A percentile compares a stretch with the other conserved stretches of the same genome.
Conservation (phyloP, 202 grass and related monocot species). For the Musa balbisiana region DNA sequence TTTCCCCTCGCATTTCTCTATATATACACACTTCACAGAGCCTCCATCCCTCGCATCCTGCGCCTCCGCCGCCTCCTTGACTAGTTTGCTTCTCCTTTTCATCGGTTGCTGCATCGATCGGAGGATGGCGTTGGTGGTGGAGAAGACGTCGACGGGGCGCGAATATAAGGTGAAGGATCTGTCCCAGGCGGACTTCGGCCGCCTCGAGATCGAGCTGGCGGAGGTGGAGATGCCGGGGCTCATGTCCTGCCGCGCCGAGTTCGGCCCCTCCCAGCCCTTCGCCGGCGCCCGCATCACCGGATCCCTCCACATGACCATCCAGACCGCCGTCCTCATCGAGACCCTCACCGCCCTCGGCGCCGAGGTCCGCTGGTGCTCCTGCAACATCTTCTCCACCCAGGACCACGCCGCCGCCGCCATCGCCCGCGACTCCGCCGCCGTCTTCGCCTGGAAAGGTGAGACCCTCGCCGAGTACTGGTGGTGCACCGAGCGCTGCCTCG, state of each 20-base stretch:
- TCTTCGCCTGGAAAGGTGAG: slow-evolving; percentile 15
- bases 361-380: slow-evolving; percentile 19
- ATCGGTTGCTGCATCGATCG: neutral
- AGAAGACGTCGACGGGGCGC: slow-evolving; percentile 10
- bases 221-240: slow-evolving; percentile 15
- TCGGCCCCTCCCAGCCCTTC: slow-evolving; percentile 5
- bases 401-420: slow-evolving; percentile 17
- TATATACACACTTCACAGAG: neutral
- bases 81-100: neutral
- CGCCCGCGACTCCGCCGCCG: slow-evolving; percentile 12
- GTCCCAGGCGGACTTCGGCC: slow-evolving; percentile 15
- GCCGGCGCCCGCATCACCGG: slow-evolving; percentile 11
- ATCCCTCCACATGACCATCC: slow-evolving; percentile 17
- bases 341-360: slow-evolving; percentile 13
- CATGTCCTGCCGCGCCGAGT: slow-evolving; percentile 16
- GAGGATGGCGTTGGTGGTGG: neutral
- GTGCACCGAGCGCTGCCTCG: slow-evolving; percentile 15
- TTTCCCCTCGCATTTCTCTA: neutral
- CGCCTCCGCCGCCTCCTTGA: neutral
- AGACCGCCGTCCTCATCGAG: slow-evolving; percentile 13
- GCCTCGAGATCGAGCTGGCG: slow-evolving; percentile 14
- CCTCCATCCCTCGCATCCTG: too few species aligned
- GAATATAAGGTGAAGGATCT: slow-evolving; percentile 15
- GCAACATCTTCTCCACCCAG: slow-evolving; percentile 19
- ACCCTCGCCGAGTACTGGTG: slow-evolving; percentile 13